Conservation (phyloP, 306 rosid genomes). For the Datisca glomerata region DNA sequence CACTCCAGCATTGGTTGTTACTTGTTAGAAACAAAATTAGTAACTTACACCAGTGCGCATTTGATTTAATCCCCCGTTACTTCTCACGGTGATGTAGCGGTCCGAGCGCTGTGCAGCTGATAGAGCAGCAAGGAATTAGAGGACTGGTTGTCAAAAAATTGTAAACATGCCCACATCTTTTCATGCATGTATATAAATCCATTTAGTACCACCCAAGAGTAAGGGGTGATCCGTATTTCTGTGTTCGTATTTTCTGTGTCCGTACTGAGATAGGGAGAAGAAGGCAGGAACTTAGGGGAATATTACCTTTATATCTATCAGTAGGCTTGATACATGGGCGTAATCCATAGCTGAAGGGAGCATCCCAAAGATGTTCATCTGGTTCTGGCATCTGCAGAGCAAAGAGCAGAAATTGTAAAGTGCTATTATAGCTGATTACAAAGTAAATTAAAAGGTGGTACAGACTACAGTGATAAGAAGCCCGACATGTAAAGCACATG, state of each 20-base stretch:
- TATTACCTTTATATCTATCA: slow-evolving; percentile 54
- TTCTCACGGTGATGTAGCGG: slow-evolving; percentile 64
- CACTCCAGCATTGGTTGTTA: no score
- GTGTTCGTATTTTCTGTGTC: no score
- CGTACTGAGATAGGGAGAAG: no score
- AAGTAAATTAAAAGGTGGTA: neutral
- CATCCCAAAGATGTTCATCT: slow-evolving; percentile 45
- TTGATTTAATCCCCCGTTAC: slow-evolving; percentile 91
- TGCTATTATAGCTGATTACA: neutral
- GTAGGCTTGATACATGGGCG: slow-evolving; percentile 63
- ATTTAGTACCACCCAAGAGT: slow-evolving; percentile 1
- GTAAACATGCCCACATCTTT: neutral
- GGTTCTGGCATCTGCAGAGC: slow-evolving; percentile 14
- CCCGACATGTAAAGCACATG: neutral
- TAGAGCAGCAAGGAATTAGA: slow-evolving; percentile 12
- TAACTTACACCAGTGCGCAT: slow-evolving; percentile 94
- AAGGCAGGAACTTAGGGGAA: slow-evolving; percentile 2
- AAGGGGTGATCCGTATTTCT: no score
- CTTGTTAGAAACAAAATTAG: slow-evolving; percentile 6
- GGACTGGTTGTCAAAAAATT: neutral
- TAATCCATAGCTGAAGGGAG: slow-evolving; percentile 45
- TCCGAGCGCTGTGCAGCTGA: slow-evolving; percentile 52
- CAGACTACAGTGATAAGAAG: neutral
- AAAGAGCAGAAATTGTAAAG: slow-evolving; percentile 4
- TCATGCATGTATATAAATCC: no score